These are phyloP conservation scores for Beauveria sp. DNA, from an alignment of 2,329 filamentous ascomycete species.

Conservation along the genomic window DNA sequence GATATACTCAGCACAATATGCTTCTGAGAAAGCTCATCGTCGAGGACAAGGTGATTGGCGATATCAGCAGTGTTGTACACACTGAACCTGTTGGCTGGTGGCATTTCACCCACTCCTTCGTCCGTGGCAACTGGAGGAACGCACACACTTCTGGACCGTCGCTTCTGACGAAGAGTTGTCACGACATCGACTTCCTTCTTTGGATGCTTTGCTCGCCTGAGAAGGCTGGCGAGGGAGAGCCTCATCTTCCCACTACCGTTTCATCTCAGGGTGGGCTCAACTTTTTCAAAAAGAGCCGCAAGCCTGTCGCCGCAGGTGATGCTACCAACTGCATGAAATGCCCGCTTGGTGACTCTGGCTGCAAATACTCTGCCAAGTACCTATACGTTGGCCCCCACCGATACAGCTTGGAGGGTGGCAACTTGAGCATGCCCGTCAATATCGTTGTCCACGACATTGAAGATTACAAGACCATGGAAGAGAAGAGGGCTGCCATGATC, in stretches of 20 bases:
- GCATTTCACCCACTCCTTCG: constrained; percentile 89
- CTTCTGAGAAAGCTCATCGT: constrained; percentile 71
- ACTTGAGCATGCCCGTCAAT: constrained; percentile 73
- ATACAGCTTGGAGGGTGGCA: constrained; percentile 53
- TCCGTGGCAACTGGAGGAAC: constrained; percentile 89
- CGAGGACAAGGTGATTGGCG: constrained; percentile 68
- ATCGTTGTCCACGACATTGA: constrained; percentile 93
- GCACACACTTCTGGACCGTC: constrained; percentile 70
- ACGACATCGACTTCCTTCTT: constrained; percentile 87
- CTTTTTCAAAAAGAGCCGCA: constrained; percentile 67
- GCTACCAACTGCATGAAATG: constrained; percentile 88
- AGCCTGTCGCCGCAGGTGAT: constrained; percentile 63
- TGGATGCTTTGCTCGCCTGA: constrained; percentile 79
- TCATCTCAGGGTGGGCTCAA: constrained; percentile 69
- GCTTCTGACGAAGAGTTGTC: constrained; percentile 88
- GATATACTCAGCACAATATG: constrained; percentile 91
- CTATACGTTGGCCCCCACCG: constrained; percentile 67
- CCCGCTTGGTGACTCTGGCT: constrained; percentile 54
- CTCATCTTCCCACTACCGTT: constrained; percentile 71
- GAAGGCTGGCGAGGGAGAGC: constrained; percentile 33
- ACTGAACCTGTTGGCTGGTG: constrained; percentile 94
- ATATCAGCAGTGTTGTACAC: constrained; percentile 79
- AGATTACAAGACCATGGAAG: constrained; percentile 49
- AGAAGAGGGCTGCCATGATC: constrained; percentile 33
- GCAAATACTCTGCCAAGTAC: constrained; percentile 77